Percentiles rank a stretch among this genome's conserved stretches.
These are phyloP conservation scores for Aspergillus fijiensis DNA, from an alignment of 2,329 filamentous ascomycete species.

Conservation along the genomic window DNA sequence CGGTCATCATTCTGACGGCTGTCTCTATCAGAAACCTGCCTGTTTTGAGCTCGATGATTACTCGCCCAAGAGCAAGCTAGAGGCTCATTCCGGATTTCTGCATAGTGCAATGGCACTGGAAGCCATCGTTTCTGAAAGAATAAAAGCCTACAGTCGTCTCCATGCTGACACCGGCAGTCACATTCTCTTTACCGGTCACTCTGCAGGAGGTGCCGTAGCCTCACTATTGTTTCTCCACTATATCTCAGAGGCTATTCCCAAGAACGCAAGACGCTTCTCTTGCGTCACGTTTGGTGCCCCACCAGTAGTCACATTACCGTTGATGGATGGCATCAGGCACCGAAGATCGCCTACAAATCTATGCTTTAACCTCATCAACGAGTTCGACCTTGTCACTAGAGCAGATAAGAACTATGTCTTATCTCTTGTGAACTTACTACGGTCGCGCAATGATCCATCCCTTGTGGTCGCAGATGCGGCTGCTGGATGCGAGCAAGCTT, in stretches of 20 bases:
- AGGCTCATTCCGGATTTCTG: neutral
- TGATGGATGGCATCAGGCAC: neutral
- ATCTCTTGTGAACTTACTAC: constrained; percentile 1
- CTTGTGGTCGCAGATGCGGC: neutral
- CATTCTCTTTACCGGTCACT: constrained; percentile 7
- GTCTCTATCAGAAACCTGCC: neutral
- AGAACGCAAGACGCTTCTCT: neutral
- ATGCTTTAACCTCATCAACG: constrained; percentile 5
- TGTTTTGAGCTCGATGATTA: no score
- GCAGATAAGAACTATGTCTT: constrained; percentile 4
- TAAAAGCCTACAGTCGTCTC: neutral
- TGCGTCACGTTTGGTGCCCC: constrained; percentile 8
- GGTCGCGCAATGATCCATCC: neutral
- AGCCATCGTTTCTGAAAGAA: neutral
- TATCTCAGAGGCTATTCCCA: neutral
- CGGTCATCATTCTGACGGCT: neutral
- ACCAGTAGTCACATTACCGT: neutral
- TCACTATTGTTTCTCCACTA: constrained; percentile 7
- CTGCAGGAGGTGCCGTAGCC: constrained; percentile 7
- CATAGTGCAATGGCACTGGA: neutral
- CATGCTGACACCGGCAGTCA: neutral
- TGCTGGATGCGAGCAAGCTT: neutral
- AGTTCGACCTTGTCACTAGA: constrained; percentile 7
- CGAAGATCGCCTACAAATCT: neutral
- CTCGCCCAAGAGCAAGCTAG: no score